phyloP scores from a whole-genome alignment of 306 rosid species.

The Dalbergia cochinchinensis region DNA sequence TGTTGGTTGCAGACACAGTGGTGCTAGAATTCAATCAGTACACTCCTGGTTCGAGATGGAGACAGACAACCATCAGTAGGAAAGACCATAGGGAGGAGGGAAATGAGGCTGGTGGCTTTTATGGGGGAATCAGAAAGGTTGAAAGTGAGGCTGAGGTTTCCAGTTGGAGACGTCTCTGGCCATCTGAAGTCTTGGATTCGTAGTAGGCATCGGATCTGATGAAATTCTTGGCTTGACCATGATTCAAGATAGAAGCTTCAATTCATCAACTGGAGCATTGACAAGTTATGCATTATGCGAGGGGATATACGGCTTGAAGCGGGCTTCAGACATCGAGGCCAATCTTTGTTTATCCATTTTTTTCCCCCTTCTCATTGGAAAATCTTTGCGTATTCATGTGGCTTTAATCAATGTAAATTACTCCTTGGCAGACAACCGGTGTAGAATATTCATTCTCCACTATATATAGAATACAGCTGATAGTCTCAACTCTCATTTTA shows the following conservation, averaged over 20 bases:
- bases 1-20: constrained; percentile 66
- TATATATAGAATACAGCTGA: constrained; percentile 49
- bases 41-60: constrained; percentile 83
- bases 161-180: constrained; percentile 84
- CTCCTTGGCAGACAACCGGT: constrained; percentile 47
- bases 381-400: constrained; percentile 43
- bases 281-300: constrained; percentile 33
- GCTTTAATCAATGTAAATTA: constrained; percentile 57
- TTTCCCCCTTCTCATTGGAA: constrained; percentile 36
- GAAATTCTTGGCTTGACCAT: constrained; percentile 14
- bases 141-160: constrained; percentile 57
- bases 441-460: constrained; percentile 53
- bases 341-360: constrained; percentile 25
- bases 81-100: constrained; percentile 87
- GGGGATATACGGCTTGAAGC: constrained; percentile 44
- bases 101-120: constrained; percentile 85
- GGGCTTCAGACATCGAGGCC: constrained; percentile 47
- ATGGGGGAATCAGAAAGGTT: constrained; percentile 91
- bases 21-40: constrained; percentile 96
- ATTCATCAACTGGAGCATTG: constrained; percentile 21
- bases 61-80: constrained; percentile 63
- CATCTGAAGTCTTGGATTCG: constrained; percentile 75
- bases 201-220: constrained; percentile 4
- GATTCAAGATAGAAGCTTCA: background rate
- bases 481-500: constrained; percentile 27